Conservation (phyloP, 495 filamentous ascomycete species). For the Tetracladium setigerum region DNA sequence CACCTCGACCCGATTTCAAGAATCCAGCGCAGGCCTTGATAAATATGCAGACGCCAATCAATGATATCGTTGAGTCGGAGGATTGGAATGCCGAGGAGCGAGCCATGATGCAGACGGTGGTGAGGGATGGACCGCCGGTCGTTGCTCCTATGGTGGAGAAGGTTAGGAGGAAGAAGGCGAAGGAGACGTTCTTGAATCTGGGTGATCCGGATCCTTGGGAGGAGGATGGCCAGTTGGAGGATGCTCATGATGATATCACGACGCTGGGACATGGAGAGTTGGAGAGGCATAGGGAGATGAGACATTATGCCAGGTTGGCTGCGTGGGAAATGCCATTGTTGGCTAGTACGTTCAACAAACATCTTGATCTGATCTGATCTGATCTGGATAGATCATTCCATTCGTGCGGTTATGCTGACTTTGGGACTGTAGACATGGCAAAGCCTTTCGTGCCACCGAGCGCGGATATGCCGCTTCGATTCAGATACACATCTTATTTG, state of each 20-base stretch:
- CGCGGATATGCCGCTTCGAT: slow-evolving; percentile 63
- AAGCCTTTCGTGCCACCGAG: slow-evolving; percentile 71
- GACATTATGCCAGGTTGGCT: slow-evolving; percentile 78
- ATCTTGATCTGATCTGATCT: not conserved
- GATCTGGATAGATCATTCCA: not conserved
- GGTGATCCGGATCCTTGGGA: slow-evolving; percentile 28
- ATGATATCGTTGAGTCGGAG: not conserved
- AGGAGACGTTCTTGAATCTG: slow-evolving; percentile 42
- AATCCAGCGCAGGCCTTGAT: not conserved
- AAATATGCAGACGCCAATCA: too few species aligned
- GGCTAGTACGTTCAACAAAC: slow-evolving; percentile 60
- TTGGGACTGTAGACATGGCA: slow-evolving; percentile 54
- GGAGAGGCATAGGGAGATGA: slow-evolving; percentile 79
- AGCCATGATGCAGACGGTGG: slow-evolving; percentile 4
- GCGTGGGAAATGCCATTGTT: slow-evolving; percentile 97
- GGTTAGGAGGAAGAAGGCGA: slow-evolving; percentile 30
- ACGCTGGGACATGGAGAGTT: slow-evolving; percentile 75
- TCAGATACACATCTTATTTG: slow-evolving; percentile 96
- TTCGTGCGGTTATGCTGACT: slow-evolving; percentile 1
- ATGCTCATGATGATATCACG: slow-evolving; percentile 72
- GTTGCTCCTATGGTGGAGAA: slow-evolving; percentile 27
- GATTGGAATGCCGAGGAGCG: slow-evolving; percentile 9
- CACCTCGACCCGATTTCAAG: too few species aligned
- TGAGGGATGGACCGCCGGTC: not conserved
- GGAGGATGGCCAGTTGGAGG: slow-evolving; percentile 40